Conservation (phyloP, 139 green algal species). For the Marvania coccoides region DNA sequence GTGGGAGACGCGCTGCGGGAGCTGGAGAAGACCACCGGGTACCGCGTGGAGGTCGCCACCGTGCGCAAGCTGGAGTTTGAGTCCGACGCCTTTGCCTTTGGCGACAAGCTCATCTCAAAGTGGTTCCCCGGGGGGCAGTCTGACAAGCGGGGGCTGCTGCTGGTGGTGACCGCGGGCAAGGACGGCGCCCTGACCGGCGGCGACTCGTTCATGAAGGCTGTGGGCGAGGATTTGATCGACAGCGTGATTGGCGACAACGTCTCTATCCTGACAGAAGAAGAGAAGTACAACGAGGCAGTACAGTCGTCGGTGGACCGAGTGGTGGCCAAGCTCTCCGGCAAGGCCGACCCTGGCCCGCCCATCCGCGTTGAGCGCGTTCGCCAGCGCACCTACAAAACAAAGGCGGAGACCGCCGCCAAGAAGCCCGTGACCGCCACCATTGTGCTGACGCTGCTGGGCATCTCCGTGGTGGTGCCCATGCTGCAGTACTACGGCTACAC, state of each 20-base stretch:
- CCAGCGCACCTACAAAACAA: constrained; percentile 82
- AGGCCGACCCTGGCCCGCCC: constrained; percentile 44
- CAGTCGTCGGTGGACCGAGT: constrained; percentile 68
- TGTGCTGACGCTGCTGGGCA: constrained; percentile 76
- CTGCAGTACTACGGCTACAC: constrained; percentile 75
- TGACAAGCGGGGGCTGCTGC: constrained; percentile 85
- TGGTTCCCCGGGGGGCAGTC: constrained; percentile 73
- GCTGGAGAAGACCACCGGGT: constrained; percentile 77
- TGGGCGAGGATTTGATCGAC: constrained; percentile 95
- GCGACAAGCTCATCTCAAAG: constrained; percentile 73
- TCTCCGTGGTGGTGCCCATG: constrained; percentile 94
- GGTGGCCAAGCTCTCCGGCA: constrained; percentile 66
- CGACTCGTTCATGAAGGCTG: constrained; percentile 60
- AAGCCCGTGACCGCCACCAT: constrained; percentile 75
- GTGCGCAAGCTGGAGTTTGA: constrained; percentile 94
- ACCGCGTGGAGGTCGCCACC: constrained; percentile 84
- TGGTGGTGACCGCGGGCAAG: constrained; percentile 91
- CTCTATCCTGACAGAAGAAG: constrained; percentile 76
- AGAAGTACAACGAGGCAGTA: constrained; percentile 62
- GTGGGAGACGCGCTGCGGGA: constrained; percentile 65
- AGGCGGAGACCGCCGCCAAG: constrained; percentile 75
- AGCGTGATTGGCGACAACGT: constrained; percentile 87
- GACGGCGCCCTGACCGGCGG: constrained; percentile 91
- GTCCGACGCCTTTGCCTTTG: constrained; percentile 88
- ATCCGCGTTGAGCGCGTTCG: constrained; percentile 40